phyloP scores from a whole-genome alignment of 176 grass and related monocot genomes.

The Triticum timopheevii region DNA sequence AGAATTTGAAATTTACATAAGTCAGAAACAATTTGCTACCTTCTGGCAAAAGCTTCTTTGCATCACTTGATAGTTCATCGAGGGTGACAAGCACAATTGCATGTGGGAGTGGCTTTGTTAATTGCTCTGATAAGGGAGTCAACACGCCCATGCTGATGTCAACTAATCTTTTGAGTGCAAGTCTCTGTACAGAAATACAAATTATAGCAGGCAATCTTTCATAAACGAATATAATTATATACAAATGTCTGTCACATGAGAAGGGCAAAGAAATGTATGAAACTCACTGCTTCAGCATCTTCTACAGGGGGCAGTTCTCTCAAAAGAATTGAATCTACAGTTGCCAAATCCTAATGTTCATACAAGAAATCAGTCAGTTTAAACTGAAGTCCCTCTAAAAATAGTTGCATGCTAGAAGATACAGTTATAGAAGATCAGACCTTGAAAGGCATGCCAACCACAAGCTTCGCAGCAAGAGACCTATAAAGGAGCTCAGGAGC shows the following conservation, averaged over 20 bases:
- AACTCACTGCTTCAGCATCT: slow-evolving; percentile 79
- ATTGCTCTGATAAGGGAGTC: slow-evolving; percentile 80
- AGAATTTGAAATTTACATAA: background rate
- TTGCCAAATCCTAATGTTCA: slow-evolving; percentile 82
- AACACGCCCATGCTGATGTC: slow-evolving; percentile 94
- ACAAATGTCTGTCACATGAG: background rate
- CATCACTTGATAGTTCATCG: slow-evolving; percentile 74
- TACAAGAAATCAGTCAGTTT: slow-evolving; percentile 32
- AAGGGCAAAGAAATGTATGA: slow-evolving; percentile 1
- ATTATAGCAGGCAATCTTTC: slow-evolving; percentile 9
- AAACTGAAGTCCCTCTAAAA: slow-evolving; percentile 29
- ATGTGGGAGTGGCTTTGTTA: slow-evolving; percentile 84
- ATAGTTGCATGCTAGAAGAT: background rate
- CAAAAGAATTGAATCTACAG: slow-evolving; percentile 97
- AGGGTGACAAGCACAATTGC: slow-evolving; percentile 87
- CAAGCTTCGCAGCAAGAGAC: slow-evolving; percentile 86
- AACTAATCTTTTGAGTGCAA: slow-evolving; percentile 92
- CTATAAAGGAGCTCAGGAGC: slow-evolving; percentile 77
- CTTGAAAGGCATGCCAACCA: slow-evolving; percentile 99
- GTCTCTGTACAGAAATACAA: slow-evolving; percentile 69
- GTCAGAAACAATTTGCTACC: slow-evolving; percentile 45
- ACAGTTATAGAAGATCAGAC: slow-evolving; percentile 55
- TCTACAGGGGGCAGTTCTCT: slow-evolving; percentile 90
- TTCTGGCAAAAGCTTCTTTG: slow-evolving; percentile 91
- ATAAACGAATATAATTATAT: background rate